Conservation (phyloP, 148 eudicot genomes). For the Dysphania ambrosioides region DNA sequence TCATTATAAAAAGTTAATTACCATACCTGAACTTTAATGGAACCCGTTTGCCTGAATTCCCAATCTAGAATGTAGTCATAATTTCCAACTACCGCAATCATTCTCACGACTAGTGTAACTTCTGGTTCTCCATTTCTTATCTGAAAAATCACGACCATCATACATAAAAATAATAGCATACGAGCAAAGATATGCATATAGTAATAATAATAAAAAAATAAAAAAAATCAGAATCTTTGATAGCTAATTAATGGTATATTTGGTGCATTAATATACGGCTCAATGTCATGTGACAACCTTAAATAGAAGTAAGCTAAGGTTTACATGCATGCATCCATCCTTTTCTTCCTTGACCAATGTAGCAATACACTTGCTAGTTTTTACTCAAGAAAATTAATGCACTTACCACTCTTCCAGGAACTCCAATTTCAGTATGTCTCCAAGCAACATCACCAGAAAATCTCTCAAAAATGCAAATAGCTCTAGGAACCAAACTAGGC, state of each 20-base stretch:
- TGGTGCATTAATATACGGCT: no score
- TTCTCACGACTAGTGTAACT: constrained; percentile 67
- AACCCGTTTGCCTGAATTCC: constrained; percentile 83
- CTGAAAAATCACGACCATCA: constrained; percentile 31
- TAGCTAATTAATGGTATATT: no score
- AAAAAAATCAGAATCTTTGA: no score
- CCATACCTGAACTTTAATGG: constrained; percentile 64
- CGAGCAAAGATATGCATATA: no score
- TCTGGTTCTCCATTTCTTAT: constrained; percentile 59
- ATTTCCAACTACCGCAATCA: constrained; percentile 87
- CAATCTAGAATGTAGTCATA: constrained; percentile 91
- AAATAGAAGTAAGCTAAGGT: no score
- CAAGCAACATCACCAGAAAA: constrained; percentile 66
- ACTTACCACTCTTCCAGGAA: constrained; percentile 72
- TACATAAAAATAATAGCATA: no score
- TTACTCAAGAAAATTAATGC: not conserved
- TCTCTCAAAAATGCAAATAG: constrained; percentile 67
- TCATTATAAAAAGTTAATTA: no score
- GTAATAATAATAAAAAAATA: no score
- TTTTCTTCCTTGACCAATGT: no score
- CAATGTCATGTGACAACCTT: no score
- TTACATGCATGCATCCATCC: no score
- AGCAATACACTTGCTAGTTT: no score
- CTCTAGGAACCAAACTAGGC: constrained; percentile 41
- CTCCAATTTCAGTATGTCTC: constrained; percentile 81